These are phyloP conservation scores for Fusarium gaditjirri DNA, from an alignment of 2,329 filamentous ascomycete species.

Conservation along the genomic window DNA sequence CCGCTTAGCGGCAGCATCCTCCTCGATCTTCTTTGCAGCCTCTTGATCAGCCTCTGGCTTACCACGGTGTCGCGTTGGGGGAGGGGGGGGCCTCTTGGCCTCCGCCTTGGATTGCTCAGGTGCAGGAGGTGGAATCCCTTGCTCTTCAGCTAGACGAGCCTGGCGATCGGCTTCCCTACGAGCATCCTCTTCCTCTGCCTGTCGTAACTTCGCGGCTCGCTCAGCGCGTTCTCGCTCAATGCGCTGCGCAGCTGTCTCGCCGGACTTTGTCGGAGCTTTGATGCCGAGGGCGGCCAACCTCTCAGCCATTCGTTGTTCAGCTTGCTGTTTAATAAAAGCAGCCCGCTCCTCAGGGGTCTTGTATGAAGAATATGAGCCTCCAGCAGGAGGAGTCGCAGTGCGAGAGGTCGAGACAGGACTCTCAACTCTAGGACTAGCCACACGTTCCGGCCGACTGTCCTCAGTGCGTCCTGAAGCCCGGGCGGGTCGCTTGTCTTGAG, in stretches of 20 bases:
- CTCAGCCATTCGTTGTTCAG: constrained; percentile 96
- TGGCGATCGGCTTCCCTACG: constrained; percentile 89
- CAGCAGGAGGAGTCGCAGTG: constrained; percentile 59
- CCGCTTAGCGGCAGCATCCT: constrained; percentile 64
- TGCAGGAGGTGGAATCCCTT: constrained; percentile 69
- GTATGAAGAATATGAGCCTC: constrained; percentile 81
- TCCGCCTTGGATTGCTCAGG: constrained; percentile 59
- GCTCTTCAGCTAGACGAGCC: constrained; percentile 82
- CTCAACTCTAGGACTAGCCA: constrained; percentile 60
- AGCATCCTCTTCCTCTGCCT: constrained; percentile 94
- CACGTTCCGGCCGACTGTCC: constrained; percentile 54
- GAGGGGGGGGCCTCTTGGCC: constrained; percentile 77
- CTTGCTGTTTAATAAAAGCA: constrained; percentile 96
- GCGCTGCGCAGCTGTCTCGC: constrained; percentile 84
- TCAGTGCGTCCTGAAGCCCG: constrained; percentile 55
- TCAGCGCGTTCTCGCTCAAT: constrained; percentile 90
- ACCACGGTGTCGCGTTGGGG: constrained; percentile 77
- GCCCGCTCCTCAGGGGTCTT: constrained; percentile 93
- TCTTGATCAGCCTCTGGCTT: constrained; percentile 70
- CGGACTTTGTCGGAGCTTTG: constrained; percentile 80
- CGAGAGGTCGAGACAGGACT: constrained; percentile 65
- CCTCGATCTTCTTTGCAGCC: constrained; percentile 66
- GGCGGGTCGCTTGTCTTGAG: constrained; percentile 65
- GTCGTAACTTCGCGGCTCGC: constrained; percentile 83
- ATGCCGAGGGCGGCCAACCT: constrained; percentile 92